Base-by-base conservation (phyloP, 805 yeast species). In the Candida sithepensis region DNA sequence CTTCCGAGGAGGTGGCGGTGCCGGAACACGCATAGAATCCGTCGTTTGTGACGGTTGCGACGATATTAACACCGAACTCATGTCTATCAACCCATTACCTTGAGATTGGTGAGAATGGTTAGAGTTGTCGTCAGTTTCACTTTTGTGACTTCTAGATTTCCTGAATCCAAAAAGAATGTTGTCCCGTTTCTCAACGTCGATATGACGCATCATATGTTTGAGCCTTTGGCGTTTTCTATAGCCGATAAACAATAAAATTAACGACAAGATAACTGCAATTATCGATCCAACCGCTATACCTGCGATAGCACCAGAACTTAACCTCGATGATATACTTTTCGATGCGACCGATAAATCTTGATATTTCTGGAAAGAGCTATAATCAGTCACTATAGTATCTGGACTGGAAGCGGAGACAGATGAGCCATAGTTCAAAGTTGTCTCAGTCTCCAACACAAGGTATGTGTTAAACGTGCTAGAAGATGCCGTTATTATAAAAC, bases 311-410 rank as follows among this genome's bases (percentile, higher is more conserved):
- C 66, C 63, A 14, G 39, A 49, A 21, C 54, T 44, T 24, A 55
- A 37, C 18, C 20, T 23, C 12, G 41, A 23, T 22, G 28, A 22
- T 4, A 39, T 12, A 1, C 44, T 41, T 10, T 20, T 41, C 4
- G 45, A 39, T 2, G 18, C n/a, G 5, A 8, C 4, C 14, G 37
- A n/a, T 14, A 39, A 19, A 33, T 30, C 39, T 34, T 45, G 16
- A 18, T 48, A 38, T 40, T 44, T 56, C 18, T 44, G 41, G 39
- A 52, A 58, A 14, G 57, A 52, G 10, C 46, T 49, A 18, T 47
- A 33, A 51, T 66, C 69, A 2, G 69, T 66, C 2, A 64, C 60
- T 2, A 64, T 61, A 0, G 64, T 56, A 12, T 57, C 52, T 4
- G 57, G 50, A 18, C 49, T 44, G 7, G 57, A 34, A 14, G 55